Evolutionary conservation across 2,329 filamentous ascomycete species (phyloP), one percentile per base, ranked within the genome.

Genomic region (Cladosporium velox): DNA sequence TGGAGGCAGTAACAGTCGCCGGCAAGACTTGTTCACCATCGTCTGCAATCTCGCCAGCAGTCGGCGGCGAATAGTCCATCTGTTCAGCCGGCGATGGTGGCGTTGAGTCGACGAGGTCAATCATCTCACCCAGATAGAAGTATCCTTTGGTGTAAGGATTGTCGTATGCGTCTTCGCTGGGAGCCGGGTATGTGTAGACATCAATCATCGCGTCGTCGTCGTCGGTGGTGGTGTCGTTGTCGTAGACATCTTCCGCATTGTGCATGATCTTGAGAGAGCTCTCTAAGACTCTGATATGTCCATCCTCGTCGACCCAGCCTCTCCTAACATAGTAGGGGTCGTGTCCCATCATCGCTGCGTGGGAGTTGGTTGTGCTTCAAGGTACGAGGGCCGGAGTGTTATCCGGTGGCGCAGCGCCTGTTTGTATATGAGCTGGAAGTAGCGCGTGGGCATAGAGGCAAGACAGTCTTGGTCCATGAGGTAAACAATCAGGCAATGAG

Each of bases 221-320:
- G 3, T 28, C 26, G n/a, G 10, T 12, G 3, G 21, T 10, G 6
- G 18, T n/a, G 1, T 54, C 26, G 7, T 32, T 6, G 51, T 4
- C 51, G 8, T 30, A n/a, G 26, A 32, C 28, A 21, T 55, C 52
- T 6, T 34, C n/a, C 6, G 12, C 6, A 11, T 10, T 11, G 18
- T 55, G 18, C 52, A 55, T 55, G 28, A 55, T 55, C 30, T 34
- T 55, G 28, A 55, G 52, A 5, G 28, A 55, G 52, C 52, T 55
- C 4, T 34, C 8, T 2, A 34, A 12, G n/a, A 32, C 26, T 34
- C 28, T 34, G 10, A 55, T 21, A 5, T 32, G 28, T 12, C 52
- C 30, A 3, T 55, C 28, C 11, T 55, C 28, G 32, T 55, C 52
- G 2, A 30, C 52, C 28, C 32, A n/a, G 15, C 52, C 28, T 14